Evolutionary conservation across 768 basidiomycete genomes (phyloP).

Genomic region (Hygrocybe coccinea): DNA sequence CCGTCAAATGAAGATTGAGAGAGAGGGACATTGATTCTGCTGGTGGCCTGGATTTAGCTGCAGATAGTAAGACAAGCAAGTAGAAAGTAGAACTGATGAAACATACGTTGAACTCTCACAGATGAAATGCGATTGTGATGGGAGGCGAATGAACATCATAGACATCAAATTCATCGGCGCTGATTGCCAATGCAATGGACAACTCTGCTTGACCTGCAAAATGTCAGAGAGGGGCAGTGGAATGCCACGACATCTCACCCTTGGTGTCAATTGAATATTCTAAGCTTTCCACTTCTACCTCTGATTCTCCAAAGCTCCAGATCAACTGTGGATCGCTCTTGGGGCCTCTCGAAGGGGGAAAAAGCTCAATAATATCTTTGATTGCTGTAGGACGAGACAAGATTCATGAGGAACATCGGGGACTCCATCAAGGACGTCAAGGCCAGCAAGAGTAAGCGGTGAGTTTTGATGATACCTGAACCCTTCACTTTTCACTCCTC

Average conservation of each 20-base stretch:
- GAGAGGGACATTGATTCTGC: conserved; percentile 65
- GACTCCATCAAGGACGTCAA: conserved; percentile 52
- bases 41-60: conserved; percentile 54
- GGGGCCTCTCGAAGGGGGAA: conserved; percentile 55
- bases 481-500: no score
- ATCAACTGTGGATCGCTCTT: conserved; percentile 74
- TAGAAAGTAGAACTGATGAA: not conserved
- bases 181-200: conserved; percentile 71
- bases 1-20: conserved; percentile 71
- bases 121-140: no score
- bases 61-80: not conserved
- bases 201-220: conserved; percentile 56
- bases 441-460: conserved; percentile 59
- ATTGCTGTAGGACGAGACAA: conserved; percentile 61
- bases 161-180: conserved; percentile 73
- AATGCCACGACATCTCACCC: conserved; percentile 36
- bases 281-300: conserved; percentile 64
- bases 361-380: conserved; percentile 78
- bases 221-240: not conserved
- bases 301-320: conserved; percentile 70
- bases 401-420: conserved; percentile 58
- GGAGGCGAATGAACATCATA: conserved; percentile 62
- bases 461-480: conserved; percentile 76
- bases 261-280: conserved; percentile 62
- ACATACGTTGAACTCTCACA: conserved; percentile 77